These are phyloP conservation scores for Flagelloscypha sp. DNA, from an alignment of 768 basidiomycete genomes.

Conservation along the genomic window DNA sequence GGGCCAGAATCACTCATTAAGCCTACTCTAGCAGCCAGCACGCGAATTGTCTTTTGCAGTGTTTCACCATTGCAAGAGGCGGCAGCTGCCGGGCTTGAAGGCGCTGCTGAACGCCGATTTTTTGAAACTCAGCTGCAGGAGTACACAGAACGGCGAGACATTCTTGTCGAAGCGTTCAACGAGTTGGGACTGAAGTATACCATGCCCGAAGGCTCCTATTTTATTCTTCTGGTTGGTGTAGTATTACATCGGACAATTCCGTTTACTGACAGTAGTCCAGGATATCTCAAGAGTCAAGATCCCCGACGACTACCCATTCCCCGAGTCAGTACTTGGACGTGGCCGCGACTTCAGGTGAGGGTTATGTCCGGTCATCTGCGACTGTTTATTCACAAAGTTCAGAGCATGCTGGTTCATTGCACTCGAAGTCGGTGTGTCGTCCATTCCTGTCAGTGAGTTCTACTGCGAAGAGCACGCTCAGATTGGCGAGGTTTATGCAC, in stretches of 20 bases:
- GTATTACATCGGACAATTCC: conserved; percentile 8
- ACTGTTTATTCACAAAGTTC: conserved; percentile 11
- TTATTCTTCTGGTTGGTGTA: conserved; percentile 65
- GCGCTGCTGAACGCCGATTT: conserved; percentile 62
- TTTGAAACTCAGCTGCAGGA: conserved; percentile 69
- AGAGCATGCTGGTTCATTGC: conserved; percentile 97
- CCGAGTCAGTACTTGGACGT: conserved; percentile 61
- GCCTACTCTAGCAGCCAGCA: conserved; percentile 84
- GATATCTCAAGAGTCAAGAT: conserved; percentile 73
- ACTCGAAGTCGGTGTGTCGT: conserved; percentile 80
- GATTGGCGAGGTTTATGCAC: conserved; percentile 80
- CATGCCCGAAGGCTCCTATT: conserved; percentile 85
- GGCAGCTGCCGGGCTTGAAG: conserved; percentile 80
- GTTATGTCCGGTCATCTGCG: conserved; percentile 1
- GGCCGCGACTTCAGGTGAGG: conserved; percentile 78
- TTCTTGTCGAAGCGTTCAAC: conserved; percentile 79
- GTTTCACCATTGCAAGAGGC: conserved; percentile 96
- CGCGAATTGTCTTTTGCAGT: conserved; percentile 91
- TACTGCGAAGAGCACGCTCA: conserved; percentile 81
- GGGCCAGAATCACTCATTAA: conserved; percentile 75
- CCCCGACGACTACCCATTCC: conserved; percentile 81
- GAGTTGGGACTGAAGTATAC: conserved; percentile 77
- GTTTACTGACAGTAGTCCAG: conserved; percentile 33
- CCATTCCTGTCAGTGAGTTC: conserved; percentile 96
- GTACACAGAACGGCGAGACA: conserved; percentile 70